Conservation (phyloP, 2,329 filamentous ascomycete genomes). For the Aureobasidium sp. region DNA sequence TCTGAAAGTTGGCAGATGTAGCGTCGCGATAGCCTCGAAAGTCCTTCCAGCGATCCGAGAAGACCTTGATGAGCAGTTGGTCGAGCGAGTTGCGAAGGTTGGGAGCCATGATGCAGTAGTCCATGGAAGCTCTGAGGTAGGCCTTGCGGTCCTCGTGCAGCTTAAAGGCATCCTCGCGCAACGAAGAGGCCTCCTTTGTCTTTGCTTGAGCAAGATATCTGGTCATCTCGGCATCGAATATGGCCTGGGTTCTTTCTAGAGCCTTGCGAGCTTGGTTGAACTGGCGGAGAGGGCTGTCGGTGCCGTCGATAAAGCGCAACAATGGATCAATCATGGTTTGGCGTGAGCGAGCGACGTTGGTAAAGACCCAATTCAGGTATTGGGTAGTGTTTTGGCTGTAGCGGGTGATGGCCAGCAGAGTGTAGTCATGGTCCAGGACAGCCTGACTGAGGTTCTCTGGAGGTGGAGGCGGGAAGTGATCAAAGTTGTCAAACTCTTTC, state of each 20-base stretch:
- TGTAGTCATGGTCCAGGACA: conserved; percentile 91
- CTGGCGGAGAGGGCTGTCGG: conserved; percentile 69
- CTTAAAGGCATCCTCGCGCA: conserved; percentile 92
- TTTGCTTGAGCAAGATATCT: conserved; percentile 82
- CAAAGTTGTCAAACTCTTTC: conserved; percentile 63
- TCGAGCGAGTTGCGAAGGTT: conserved; percentile 80
- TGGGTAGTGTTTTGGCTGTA: conserved; percentile 81
- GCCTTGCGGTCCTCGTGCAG: conserved; percentile 86
- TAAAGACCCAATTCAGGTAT: conserved; percentile 73
- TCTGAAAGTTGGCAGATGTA: conserved; percentile 53
- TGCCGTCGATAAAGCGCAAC: conserved; percentile 65
- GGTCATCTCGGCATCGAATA: conserved; percentile 72
- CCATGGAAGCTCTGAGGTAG: conserved; percentile 87
- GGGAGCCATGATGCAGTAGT: conserved; percentile 83
- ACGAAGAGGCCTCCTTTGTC: conserved; percentile 82
- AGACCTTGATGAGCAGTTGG: conserved; percentile 76
- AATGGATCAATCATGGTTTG: conserved; percentile 73
- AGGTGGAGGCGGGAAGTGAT: conserved; percentile 70
- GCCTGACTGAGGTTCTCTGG: conserved; percentile 70
- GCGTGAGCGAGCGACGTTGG: conserved; percentile 71
- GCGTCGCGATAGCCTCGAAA: conserved; percentile 66
- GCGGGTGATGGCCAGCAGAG: conserved; percentile 74
- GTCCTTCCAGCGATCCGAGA: conserved; percentile 81
- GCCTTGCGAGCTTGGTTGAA: conserved; percentile 78
- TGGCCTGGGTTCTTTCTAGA: conserved; percentile 74